Evolutionary conservation across 495 filamentous ascomycete genomes (phyloP), one percentile per base, ranked within the genome.

Genomic region (Diplogelasinospora grovesii): DNA sequence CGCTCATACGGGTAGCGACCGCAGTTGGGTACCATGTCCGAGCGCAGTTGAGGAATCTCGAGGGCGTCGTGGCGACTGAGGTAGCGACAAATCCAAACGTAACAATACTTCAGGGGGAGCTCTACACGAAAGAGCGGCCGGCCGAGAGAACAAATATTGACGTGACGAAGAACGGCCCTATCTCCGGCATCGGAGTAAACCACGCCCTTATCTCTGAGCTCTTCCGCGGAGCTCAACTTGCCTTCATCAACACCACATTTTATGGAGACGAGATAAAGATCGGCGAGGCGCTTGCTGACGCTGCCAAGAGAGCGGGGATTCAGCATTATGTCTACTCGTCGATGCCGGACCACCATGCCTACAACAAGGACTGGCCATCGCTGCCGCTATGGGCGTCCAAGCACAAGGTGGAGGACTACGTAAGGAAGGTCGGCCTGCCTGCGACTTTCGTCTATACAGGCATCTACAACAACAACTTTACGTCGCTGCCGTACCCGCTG

Each of bases 391-490:
- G 92, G 92, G 80, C 85, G 3, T 77, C 82, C 43, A 98, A 98
- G 63, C 85, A 87, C 57, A 80, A 85, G 13, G 81, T 95, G 25
- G 92, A 96, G 66, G 82, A 89, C 39, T 95, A 95, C 57, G 74
- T 95, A 31, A 82, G 85, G 20, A 79, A 87, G 57, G 75, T 93
- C 31, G 84, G 78, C 2, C 66, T 96, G 6, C 86, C 89, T 0
- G 77, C 88, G 1, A 96, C 90, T 6, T 96, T 95, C 49, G 79
- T 96, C 46, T 97, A 96, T 59, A 84, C 88, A 21, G 92, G 92
- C 27, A 95, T 95, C 50, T 98, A 97, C 69, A 95, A 96, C 66
- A 97, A 98, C 63, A 98, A 98, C 61, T 98, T 98, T 66, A 96
- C 89, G 8, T 88, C 83, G 43, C 72, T 96, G 19, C 85, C 82